Evolutionary conservation across 345 rosid species (phyloP).

Genomic region (Lumnitzera racemosa): DNA sequence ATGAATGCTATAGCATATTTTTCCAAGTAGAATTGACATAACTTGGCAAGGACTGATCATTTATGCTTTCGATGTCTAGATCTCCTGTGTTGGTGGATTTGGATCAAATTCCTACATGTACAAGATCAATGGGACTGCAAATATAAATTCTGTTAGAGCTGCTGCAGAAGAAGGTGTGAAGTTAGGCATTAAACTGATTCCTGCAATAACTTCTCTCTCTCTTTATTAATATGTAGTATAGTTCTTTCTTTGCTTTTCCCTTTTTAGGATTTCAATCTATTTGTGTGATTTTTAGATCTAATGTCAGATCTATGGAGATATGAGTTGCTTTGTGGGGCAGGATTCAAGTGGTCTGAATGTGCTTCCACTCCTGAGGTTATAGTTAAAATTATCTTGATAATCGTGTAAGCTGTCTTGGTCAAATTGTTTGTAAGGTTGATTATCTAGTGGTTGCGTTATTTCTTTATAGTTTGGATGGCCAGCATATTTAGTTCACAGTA

Average conservation of each 20-base stretch:
- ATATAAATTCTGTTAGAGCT: slow-evolving; percentile 85
- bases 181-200: neutral
- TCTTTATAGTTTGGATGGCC: no score
- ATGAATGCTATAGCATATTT: neutral
- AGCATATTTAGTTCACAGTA: no score
- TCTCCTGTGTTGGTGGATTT: slow-evolving; percentile 94
- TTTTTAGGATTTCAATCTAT: no score
- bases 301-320: no score
- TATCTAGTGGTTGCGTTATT: no score
- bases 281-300: no score
- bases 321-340: no score
- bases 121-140: slow-evolving; percentile 93
- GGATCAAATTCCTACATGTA: slow-evolving; percentile 94
- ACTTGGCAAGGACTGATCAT: slow-evolving; percentile 3
- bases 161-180: slow-evolving; percentile 75
- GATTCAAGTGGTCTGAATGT: no score
- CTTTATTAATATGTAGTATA: neutral
- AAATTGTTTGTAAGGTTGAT: no score
- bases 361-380: no score
- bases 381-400: no score
- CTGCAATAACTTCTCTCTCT: neutral
- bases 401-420: no score
- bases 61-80: slow-evolving; percentile 32
- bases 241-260: neutral
- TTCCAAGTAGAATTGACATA: neutral